phyloP scores from a whole-genome alignment of 2,329 filamentous ascomycete species.

The Whalleya microplaca region DNA sequence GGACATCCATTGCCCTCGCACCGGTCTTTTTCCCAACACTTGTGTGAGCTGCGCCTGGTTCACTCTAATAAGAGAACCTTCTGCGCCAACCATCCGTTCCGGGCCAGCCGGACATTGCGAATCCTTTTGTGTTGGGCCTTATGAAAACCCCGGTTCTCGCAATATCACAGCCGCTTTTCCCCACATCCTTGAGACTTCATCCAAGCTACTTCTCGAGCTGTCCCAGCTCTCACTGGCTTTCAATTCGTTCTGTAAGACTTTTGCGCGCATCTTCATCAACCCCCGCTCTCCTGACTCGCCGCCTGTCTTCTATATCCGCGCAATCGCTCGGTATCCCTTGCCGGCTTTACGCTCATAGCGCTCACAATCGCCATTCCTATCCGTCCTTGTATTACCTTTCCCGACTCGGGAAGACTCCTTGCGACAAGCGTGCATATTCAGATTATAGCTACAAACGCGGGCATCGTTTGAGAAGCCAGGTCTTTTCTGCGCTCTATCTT shows the following conservation, averaged over 20 bases:
- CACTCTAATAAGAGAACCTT: slow-evolving; percentile 6
- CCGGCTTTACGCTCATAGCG: slow-evolving; percentile 3
- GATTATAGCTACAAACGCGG: slow-evolving; percentile 1
- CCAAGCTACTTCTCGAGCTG: slow-evolving; percentile 8
- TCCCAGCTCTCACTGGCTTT: slow-evolving; percentile 5
- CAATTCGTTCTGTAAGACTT: slow-evolving; percentile 5
- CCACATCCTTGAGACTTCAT: slow-evolving; percentile 16
- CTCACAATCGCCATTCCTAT: slow-evolving; percentile 7
- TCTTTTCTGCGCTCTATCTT: slow-evolving; percentile 30
- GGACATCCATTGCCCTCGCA: too few species aligned
- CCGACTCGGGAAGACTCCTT: slow-evolving; percentile 6
- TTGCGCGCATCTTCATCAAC: slow-evolving; percentile 19
- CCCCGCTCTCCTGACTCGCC: slow-evolving; percentile 17
- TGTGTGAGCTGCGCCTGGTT: slow-evolving; percentile 1
- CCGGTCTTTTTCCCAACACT: not conserved
- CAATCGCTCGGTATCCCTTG: slow-evolving; percentile 17
- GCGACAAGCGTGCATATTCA: not conserved
- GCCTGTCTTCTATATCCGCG: slow-evolving; percentile 18
- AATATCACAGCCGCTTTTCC: slow-evolving; percentile 15
- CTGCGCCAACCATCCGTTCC: slow-evolving; percentile 16
- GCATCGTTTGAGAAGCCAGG: slow-evolving; percentile 21
- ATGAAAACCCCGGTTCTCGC: slow-evolving; percentile 23
- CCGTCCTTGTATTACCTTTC: not conserved
- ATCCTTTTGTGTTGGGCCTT: slow-evolving; percentile 13
- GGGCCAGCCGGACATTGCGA: slow-evolving; percentile 25